Conservation (phyloP, 805 yeast genomes). For the Saturnispora diversa region DNA sequence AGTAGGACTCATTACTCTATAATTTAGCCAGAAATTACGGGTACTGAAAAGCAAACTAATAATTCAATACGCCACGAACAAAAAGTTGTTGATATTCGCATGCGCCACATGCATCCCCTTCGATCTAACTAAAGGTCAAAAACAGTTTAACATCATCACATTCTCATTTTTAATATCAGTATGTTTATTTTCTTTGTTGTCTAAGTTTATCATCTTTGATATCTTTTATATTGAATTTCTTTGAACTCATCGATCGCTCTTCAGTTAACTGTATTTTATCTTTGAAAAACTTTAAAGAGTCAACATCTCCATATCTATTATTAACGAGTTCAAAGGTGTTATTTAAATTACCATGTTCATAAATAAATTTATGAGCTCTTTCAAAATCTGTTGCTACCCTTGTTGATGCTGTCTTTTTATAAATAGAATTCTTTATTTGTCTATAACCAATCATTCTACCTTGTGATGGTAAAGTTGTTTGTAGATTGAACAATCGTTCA, state of each 20-base stretch:
- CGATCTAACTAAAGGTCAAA: no score
- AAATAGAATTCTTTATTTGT: constrained; percentile 15
- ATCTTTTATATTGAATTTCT: background rate
- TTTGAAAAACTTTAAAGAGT: constrained; percentile 15
- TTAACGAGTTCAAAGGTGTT: constrained; percentile 17
- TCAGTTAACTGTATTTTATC: background rate
- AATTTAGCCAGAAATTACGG: no score
- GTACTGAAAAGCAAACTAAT: no score
- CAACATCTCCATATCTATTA: constrained; percentile 18
- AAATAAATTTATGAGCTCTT: constrained; percentile 15
- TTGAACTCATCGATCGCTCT: background rate
- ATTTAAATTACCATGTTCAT: constrained; percentile 17
- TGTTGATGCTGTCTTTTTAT: constrained; percentile 12
- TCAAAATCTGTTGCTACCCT: constrained; percentile 13
- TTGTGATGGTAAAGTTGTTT: constrained; percentile 9
- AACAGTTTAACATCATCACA: no score
- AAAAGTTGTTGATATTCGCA: no score
- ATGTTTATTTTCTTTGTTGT: no score
- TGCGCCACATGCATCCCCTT: no score
- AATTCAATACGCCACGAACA: no score
- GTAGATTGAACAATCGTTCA: constrained; percentile 15
- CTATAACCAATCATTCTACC: constrained; percentile 12
- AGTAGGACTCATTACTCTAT: constrained; percentile 64
- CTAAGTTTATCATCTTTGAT: no score
- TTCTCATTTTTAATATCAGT: no score